Base-by-base conservation (phyloP, 306 rosid genomes). In the Vigna reflexopilosa region DNA sequence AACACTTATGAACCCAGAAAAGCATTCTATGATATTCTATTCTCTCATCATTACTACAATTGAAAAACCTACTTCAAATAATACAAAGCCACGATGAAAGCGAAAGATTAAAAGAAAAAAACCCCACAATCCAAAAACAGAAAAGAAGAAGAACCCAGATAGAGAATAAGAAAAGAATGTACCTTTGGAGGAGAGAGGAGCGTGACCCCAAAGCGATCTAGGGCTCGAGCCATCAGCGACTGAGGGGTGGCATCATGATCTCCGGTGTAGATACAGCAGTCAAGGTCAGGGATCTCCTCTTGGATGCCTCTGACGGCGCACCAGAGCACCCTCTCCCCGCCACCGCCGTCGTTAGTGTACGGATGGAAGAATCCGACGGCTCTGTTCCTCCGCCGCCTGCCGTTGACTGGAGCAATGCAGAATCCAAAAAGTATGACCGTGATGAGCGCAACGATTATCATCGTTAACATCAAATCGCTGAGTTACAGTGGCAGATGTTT, bases 311-410 rank as follows among this genome's bases (percentile, higher is more conserved):
- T 95, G 49, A 95, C 91, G 52, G 94, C 94, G 72, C 98, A 93
- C 99, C 99, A 95, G 5, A 95, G 83, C 11, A 95, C 98, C 71
- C 96, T 82, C 76, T 95, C 99, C 5, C 99, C 94, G 10, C 98
- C 99, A 48, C 96, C 98, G 9, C 97, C 98, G 40, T 90, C 96
- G 78, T 93, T 93, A 80, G 99, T 93, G 85, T 85, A 95, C 4
- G 98, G 99, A 67, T 95, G 98, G 88, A 95, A 93, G 93, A 92
- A 95, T 2, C 86, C 98, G n/a, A 95, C 82, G 24, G 93, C 95
- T 30, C 44, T 83, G 75, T 88, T 88, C 45, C 89, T 85, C 78
- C 38, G 88, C 51, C 80, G 48, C 40, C 93, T 81, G 16, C 87
- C 84, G 49, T 75, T 67, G 73, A 81, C 55, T 2, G 57, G 22